phyloP scores from a whole-genome alignment of 179 eudicot genomes.

The Actinidia chinensis region DNA sequence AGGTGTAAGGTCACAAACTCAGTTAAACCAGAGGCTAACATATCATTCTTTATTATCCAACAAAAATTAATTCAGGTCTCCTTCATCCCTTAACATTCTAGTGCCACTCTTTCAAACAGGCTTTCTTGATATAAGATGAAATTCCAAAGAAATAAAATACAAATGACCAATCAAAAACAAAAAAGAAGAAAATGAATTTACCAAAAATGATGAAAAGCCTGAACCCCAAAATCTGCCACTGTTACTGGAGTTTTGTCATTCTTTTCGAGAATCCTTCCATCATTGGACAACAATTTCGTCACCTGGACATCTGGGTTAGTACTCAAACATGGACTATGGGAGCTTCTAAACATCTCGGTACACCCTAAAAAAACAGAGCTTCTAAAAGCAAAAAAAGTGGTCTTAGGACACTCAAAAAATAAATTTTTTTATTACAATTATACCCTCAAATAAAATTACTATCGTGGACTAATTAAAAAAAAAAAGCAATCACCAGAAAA shows the following conservation, averaged over 20 bases:
- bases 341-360: too few species aligned
- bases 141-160: neutral
- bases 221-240: conserved; percentile 90
- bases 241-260: conserved; percentile 80
- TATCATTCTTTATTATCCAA: neutral
- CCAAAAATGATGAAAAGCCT: conserved; percentile 90
- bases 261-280: conserved; percentile 63
- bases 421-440: too few species aligned
- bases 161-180: neutral
- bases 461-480: too few species aligned
- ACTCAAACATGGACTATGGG: too few species aligned
- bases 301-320: conserved; percentile 40
- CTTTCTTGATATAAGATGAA: neutral
- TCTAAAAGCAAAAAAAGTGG: too few species aligned
- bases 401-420: too few species aligned
- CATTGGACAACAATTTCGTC: conserved; percentile 54
- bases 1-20: neutral
- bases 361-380: too few species aligned
- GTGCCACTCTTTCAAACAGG: neutral
- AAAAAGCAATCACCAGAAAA: too few species aligned
- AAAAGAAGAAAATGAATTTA: conserved; percentile 23
- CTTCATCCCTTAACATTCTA: neutral
- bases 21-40: neutral
- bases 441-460: too few species aligned
- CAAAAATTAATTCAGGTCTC: neutral